Evolutionary conservation across 2,329 filamentous ascomycete species (phyloP).

Genomic region (Coniochaeta sp.): DNA sequence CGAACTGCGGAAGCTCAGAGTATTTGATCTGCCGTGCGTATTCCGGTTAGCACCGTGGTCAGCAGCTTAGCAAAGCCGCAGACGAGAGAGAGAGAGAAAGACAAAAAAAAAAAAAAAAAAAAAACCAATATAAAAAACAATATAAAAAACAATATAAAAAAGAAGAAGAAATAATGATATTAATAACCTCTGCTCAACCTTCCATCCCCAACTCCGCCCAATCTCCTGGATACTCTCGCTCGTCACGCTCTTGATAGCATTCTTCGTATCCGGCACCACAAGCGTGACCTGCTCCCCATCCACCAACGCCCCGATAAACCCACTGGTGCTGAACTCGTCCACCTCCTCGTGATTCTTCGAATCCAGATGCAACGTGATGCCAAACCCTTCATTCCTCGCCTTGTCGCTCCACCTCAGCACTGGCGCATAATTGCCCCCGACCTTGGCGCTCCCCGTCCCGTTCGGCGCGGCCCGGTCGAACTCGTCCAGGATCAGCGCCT

Average conservation of each 20-base stretch:
- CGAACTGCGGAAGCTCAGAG: constrained; percentile 53
- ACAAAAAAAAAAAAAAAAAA: neutral
- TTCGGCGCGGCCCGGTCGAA: constrained; percentile 92
- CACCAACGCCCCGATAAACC: constrained; percentile 74
- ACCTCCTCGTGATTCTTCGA: constrained; percentile 76
- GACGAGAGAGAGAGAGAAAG: too few species aligned
- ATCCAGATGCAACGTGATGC: constrained; percentile 93
- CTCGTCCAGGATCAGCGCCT: constrained; percentile 79
- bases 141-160: constrained; percentile 17
- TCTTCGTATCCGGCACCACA: constrained; percentile 79
- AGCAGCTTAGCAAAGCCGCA: neutral
- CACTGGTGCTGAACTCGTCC: constrained; percentile 93
- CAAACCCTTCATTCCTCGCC: constrained; percentile 70
- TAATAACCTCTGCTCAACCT: constrained; percentile 67
- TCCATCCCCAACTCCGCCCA: constrained; percentile 72
- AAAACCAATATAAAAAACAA: constrained; percentile 22
- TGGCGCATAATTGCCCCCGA: constrained; percentile 93
- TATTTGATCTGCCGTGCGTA: constrained; percentile 37
- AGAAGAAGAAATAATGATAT: constrained; percentile 16
- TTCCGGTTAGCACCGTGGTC: neutral
- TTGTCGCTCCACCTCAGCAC: constrained; percentile 82
- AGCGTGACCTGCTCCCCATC: constrained; percentile 58
- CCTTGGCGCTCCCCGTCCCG: constrained; percentile 84
- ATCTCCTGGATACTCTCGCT: constrained; percentile 72
- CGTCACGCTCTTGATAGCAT: constrained; percentile 82